Evolutionary conservation across 208 protist species (phyloP).

Genomic region (Acanthamoeba rhysodes): DNA sequence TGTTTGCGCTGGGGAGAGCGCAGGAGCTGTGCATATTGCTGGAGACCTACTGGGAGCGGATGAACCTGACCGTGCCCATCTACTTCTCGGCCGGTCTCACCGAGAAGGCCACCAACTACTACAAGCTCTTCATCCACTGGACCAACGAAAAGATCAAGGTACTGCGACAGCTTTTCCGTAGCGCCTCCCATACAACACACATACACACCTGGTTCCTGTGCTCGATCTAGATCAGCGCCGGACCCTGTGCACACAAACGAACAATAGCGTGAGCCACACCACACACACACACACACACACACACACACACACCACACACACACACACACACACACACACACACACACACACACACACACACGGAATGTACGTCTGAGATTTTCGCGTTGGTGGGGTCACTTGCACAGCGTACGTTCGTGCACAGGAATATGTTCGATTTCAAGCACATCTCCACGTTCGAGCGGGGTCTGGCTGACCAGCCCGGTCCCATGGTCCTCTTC

Average conservation of each 20-base stretch:
- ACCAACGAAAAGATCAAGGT: conserved; percentile 94
- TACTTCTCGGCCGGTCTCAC: conserved; percentile 93
- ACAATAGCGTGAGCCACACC: background rate
- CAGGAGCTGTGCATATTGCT: conserved; percentile 95
- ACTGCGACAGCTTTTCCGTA: conserved; percentile 78
- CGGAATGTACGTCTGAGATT: no score
- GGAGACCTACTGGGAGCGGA: conserved; percentile 94
- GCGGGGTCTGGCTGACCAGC: conserved; percentile 76
- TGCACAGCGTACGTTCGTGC: background rate
- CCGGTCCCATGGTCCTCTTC: conserved; percentile 94
- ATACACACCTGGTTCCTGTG: conserved; percentile 63
- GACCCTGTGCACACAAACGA: conserved; percentile 41
- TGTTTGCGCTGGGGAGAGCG: conserved; percentile 93
- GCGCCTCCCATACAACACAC: no score
- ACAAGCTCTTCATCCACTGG: conserved; percentile 95
- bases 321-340: no score
- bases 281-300: no score
- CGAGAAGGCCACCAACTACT: conserved; percentile 93
- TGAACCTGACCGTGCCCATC: conserved; percentile 93
- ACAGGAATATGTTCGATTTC: conserved; percentile 94
- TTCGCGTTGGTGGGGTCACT: no score
- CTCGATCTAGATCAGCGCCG: conserved; percentile 69
- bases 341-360: background rate
- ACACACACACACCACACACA: background rate
- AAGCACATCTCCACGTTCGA: conserved; percentile 92